Evolutionary conservation across 208 protist genomes (phyloP).

Genomic region (Novymonas esmeraldas): DNA sequence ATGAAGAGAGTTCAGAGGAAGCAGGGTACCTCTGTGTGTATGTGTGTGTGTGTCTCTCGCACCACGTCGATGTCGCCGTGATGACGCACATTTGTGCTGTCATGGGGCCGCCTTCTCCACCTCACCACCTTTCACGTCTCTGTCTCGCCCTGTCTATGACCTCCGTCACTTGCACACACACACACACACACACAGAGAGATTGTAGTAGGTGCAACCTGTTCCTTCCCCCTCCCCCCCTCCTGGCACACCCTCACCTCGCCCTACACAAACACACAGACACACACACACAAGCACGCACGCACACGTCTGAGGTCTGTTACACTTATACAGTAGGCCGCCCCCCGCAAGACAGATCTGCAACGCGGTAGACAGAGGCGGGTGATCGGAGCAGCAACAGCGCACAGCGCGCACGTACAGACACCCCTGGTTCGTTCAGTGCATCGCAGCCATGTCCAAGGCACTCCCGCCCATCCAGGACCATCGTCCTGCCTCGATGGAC

Average conservation of each 20-base stretch:
- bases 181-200: neutral
- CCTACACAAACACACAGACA: neutral
- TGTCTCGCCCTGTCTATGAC: neutral
- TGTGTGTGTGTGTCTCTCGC: no score
- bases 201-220: no score
- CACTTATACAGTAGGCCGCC: neutral
- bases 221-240: no score
- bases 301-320: neutral
- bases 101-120: no score
- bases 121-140: neutral
- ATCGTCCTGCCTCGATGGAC: conserved; percentile 7
- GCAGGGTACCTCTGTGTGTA: no score
- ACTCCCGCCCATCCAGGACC: conserved; percentile 38
- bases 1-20: no score
- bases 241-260: no score
- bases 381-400: neutral
- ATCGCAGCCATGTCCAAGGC: conserved; percentile 62
- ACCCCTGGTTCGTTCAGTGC: no score
- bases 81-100: no score
- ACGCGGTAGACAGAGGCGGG: neutral
- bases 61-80: no score
- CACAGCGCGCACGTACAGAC: neutral
- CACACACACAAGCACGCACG: neutral
- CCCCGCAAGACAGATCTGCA: neutral
- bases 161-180: neutral